Conservation (phyloP, 495 filamentous ascomycete species). For the Podospora appendiculata region DNA sequence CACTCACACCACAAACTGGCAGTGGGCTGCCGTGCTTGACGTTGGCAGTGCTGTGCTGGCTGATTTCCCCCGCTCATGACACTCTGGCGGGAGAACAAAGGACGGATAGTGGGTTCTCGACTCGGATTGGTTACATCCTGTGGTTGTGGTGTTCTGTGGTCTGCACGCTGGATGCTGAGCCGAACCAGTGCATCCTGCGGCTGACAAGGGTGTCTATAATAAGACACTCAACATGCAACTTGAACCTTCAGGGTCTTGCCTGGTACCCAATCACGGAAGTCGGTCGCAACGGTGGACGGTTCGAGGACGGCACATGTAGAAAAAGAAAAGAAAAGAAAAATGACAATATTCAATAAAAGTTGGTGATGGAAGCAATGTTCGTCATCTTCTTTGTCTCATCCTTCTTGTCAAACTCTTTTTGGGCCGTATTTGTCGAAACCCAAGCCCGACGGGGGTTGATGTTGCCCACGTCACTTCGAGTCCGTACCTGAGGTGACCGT, state of each 20-base stretch:
- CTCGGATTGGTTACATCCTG: too few relatives aligned
- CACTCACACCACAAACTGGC: not conserved
- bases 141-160: too few relatives aligned
- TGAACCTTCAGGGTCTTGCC: not conserved
- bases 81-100: too few relatives aligned
- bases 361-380: not conserved
- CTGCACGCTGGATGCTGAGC: conserved; percentile 4
- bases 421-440: too few relatives aligned
- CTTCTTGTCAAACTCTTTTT: not conserved
- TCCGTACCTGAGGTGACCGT: too few relatives aligned
- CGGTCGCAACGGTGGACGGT: not conserved
- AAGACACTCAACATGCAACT: conserved; percentile 12
- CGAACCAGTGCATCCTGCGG: conserved; percentile 7
- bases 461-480: too few relatives aligned
- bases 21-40: not conserved
- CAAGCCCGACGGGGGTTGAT: too few relatives aligned
- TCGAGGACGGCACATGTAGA: not conserved
- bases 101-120: too few relatives aligned
- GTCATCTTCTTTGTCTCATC: not conserved
- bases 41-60: conserved; percentile 5
- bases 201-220: conserved; percentile 18
- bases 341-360: too few relatives aligned
- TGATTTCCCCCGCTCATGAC: too few relatives aligned
- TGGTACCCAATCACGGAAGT: not conserved
- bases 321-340: not conserved